Conservation (phyloP, 1,284 basidiomycete genomes). For the Ustilago hordei region DNA sequence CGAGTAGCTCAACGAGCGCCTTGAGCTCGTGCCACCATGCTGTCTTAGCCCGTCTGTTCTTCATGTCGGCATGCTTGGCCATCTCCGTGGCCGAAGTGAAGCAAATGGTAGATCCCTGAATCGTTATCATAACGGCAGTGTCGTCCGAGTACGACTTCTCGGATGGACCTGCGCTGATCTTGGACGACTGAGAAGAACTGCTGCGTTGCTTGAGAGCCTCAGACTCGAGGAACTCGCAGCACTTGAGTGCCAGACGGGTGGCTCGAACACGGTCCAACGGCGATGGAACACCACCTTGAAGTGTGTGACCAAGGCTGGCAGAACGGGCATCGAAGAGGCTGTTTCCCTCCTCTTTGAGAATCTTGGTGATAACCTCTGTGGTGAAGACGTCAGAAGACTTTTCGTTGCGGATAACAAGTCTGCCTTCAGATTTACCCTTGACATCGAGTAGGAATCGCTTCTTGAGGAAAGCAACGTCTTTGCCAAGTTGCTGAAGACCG, state of each 20-base stretch:
- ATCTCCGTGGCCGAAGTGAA: constrained; percentile 89
- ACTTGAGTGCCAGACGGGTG: constrained; percentile 87
- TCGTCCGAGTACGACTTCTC: constrained; percentile 70
- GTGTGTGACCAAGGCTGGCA: constrained; percentile 92
- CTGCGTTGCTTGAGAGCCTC: constrained; percentile 74
- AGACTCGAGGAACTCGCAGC: constrained; percentile 92
- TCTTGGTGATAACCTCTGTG: constrained; percentile 90
- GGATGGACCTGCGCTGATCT: constrained; percentile 70
- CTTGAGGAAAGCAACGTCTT: constrained; percentile 90
- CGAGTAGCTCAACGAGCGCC: constrained; percentile 60
- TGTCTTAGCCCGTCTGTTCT: constrained; percentile 82
- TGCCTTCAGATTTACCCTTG: constrained; percentile 90
- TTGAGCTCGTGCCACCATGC: constrained; percentile 79
- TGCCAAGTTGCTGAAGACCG: constrained; percentile 80
- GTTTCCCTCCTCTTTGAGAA: constrained; percentile 92
- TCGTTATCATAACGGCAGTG: constrained; percentile 89
- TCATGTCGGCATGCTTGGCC: constrained; percentile 87
- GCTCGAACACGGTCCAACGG: constrained; percentile 93
- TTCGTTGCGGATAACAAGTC: constrained; percentile 87
- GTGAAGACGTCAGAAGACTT: constrained; percentile 87
- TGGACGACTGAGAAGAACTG: constrained; percentile 38
- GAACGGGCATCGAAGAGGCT: constrained; percentile 92
- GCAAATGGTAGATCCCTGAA: constrained; percentile 81
- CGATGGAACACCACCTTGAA: constrained; percentile 94
- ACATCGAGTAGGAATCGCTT: constrained; percentile 86